Evolutionary conservation across 306 rosid species (phyloP), one percentile per base, ranked within the genome.

Genomic region (Urtica urens): DNA sequence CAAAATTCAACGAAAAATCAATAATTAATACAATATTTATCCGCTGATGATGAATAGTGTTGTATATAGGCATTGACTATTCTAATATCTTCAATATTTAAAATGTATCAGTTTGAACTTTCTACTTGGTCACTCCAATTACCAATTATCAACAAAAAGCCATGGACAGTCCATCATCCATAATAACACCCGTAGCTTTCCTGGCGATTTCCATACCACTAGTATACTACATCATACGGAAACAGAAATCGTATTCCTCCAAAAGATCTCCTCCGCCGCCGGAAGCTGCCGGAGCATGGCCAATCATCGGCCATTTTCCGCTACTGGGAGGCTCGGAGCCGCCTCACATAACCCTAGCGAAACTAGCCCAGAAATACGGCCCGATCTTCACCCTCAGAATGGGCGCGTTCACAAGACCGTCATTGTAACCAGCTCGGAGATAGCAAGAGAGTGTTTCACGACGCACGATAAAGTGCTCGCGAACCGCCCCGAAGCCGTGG

Each of bases 281-380:
- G 4, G 60, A 55, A 69, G 72, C 64, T 5, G 44, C 17, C 0
- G 69, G 79, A 0, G 69, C 57, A 18, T 64, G 69, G 79, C 79
- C 76, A 11, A 34, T 74, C 1, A 60, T 65, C 5, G 76, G 73
- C 3, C 80, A 74, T 41, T 60, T 65, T 38, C 67, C 26, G 20
- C 60, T 31, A 6, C 31, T 69, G 16, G 37, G 45, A 8, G 72
- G 76, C 1, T 0, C 70, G 23, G 17, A 42, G 17, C 49, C 45
- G 6, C 63, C 66, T 1, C 42, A 46, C 38, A 38, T 10, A 38
- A 48, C 50, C 13, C 17, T 63, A 11, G 57, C 50, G 7, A 5
- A 39, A 13, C n/a, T 63, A 44, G 68, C 57, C 0, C 62, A 58
- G 2, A 38, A 46, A 5, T 58, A 29, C 4, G 67, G 76, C 0